Conservation (phyloP, 352 stramenopile genomes). For the Aphanomyces invadans region DNA sequence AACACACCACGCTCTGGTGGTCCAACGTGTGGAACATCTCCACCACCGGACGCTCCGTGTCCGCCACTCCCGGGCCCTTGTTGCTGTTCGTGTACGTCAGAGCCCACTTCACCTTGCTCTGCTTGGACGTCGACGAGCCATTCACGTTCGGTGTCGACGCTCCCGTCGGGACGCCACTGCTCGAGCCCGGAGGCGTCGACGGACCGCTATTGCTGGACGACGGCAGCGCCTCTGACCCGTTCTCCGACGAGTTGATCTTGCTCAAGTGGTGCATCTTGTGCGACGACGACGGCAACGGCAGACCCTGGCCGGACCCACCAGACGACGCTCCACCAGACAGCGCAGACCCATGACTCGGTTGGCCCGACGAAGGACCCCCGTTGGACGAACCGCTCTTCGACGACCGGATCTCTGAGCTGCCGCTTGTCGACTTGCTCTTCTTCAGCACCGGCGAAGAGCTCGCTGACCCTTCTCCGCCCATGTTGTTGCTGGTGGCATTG, state of each 20-base stretch:
- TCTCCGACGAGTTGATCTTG: slow-evolving; percentile 12
- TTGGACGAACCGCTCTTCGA: not conserved
- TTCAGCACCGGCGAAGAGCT: slow-evolving; percentile 59
- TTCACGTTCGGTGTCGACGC: slow-evolving; percentile 60
- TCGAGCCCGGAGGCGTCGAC: slow-evolving; percentile 11
- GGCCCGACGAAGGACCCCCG: slow-evolving; percentile 38
- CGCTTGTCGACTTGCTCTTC: slow-evolving; percentile 62
- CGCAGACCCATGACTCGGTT: slow-evolving; percentile 43
- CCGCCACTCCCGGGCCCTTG: slow-evolving; percentile 33
- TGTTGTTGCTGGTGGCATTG: slow-evolving; percentile 23
- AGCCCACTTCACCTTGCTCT: slow-evolving; percentile 79
- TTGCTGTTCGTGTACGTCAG: slow-evolving; percentile 68
- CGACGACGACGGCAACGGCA: not conserved
- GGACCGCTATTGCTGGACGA: not conserved
- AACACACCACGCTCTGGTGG: slow-evolving; percentile 82
- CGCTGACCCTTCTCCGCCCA: slow-evolving; percentile 28
- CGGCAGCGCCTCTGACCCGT: not conserved
- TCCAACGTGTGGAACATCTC: slow-evolving; percentile 84
- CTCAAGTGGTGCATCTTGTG: slow-evolving; percentile 23
- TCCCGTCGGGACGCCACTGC: slow-evolving; percentile 13
- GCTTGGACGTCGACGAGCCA: slow-evolving; percentile 52
- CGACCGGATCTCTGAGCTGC: slow-evolving; percentile 28
- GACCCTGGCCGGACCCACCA: not conserved
- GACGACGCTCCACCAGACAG: not conserved
- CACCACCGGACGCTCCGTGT: slow-evolving; percentile 63